Evolutionary conservation across 352 stramenopile genomes (phyloP).

Genomic region (Thalassiosira livingstoniorum): DNA sequence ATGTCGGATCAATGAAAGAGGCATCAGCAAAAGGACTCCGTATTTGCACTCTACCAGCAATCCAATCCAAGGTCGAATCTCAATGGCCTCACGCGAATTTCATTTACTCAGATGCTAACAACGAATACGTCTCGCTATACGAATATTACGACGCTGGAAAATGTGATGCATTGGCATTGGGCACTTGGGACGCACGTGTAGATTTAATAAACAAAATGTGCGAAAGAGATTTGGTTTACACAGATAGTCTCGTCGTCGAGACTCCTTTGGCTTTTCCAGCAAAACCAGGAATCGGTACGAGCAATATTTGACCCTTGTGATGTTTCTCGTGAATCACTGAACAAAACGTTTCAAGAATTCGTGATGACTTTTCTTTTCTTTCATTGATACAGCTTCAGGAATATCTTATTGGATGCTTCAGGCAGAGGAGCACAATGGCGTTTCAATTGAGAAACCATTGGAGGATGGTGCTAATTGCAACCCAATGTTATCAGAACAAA

Average conservation of each 20-base stretch:
- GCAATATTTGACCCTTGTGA: not conserved
- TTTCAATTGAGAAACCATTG: constrained; percentile 16
- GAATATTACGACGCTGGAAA: constrained; percentile 41
- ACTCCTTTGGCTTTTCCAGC: constrained; percentile 51
- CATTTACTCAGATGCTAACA: constrained; percentile 19
- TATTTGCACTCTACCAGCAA: constrained; percentile 14
- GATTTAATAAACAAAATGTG: constrained; percentile 35
- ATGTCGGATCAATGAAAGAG: constrained; percentile 13
- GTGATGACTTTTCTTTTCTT: not conserved
- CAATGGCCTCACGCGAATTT: constrained; percentile 39
- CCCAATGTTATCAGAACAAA: constrained; percentile 15
- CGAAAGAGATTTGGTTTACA: constrained; percentile 42
- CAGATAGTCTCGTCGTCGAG: constrained; percentile 36
- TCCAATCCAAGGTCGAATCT: constrained; percentile 1
- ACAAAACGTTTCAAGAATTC: not conserved
- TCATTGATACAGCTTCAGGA: constrained; percentile 9
- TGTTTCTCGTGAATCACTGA: not conserved
- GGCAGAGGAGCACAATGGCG: constrained; percentile 24
- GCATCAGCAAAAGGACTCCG: not conserved
- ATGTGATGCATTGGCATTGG: constrained; percentile 43
- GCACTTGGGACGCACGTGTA: constrained; percentile 20
- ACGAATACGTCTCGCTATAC: constrained; percentile 30
- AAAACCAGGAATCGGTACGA: constrained; percentile 18
- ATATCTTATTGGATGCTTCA: constrained; percentile 51
- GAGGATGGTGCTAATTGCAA: constrained; percentile 5